Evolutionary conservation across 2,329 filamentous ascomycete genomes (phyloP).

Genomic region (Cladophialophora psammophila): DNA sequence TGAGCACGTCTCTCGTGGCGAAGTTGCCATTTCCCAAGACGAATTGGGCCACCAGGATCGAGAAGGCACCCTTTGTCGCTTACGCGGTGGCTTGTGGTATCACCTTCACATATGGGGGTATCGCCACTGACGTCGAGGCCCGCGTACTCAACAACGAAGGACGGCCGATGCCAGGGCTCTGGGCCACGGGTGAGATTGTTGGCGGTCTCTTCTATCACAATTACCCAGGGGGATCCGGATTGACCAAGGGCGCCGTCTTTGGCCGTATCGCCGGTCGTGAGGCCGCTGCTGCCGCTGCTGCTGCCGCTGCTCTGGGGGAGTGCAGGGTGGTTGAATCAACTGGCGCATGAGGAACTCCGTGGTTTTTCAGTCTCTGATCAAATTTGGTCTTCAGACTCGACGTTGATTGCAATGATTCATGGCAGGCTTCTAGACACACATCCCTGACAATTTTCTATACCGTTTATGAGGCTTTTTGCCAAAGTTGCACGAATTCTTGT

Average conservation of each 20-base stretch:
- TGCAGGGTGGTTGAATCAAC: background rate
- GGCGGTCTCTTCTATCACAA: constrained; percentile 69
- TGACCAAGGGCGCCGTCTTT: constrained; percentile 66
- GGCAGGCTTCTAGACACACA: background rate
- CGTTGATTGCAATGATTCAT: background rate
- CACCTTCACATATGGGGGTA: constrained; percentile 71
- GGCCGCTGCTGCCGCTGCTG: constrained; percentile 40
- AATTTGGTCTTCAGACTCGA: background rate
- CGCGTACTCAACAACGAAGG: constrained; percentile 40
- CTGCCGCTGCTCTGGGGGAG: background rate
- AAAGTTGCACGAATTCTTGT: no score
- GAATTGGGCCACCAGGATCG: constrained; percentile 69
- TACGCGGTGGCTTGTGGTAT: constrained; percentile 70
- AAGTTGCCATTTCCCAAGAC: constrained; percentile 60
- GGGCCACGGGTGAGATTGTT: constrained; percentile 70
- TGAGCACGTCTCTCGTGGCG: constrained; percentile 59
- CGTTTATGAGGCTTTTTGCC: no score
- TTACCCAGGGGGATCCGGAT: constrained; percentile 67
- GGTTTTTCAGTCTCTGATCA: background rate
- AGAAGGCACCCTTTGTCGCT: constrained; percentile 65
- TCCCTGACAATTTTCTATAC: no score
- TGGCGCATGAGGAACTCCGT: background rate
- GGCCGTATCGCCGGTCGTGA: constrained; percentile 53
- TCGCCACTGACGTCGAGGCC: constrained; percentile 16
- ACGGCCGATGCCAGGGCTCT: constrained; percentile 54